Evolutionary conservation across 352 stramenopile genomes (phyloP).

Genomic region (Globisporangium canariense): DNA sequence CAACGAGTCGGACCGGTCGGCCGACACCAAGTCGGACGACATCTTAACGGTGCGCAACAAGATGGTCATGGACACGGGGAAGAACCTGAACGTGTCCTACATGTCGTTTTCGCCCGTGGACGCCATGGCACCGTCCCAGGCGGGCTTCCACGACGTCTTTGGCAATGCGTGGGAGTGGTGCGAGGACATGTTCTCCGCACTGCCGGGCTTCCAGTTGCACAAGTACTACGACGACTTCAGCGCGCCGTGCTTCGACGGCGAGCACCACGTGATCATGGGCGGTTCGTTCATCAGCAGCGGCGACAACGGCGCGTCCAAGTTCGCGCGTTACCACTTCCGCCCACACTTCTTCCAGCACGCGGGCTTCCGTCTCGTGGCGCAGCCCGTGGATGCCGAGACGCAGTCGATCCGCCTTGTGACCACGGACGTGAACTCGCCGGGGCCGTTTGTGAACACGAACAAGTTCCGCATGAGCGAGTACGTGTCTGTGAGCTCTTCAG

Average conservation of each 20-base stretch:
- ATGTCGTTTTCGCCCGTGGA: conserved; percentile 91
- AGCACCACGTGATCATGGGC: conserved; percentile 96
- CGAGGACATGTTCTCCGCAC: conserved; percentile 93
- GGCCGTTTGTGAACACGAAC: conserved; percentile 57
- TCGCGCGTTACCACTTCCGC: conserved; percentile 95
- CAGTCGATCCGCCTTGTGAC: conserved; percentile 57
- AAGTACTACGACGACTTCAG: conserved; percentile 97
- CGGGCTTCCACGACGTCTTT: conserved; percentile 92
- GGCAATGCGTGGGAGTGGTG: conserved; percentile 97
- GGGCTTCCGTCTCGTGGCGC: conserved; percentile 92
- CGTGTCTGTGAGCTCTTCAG: conserved; percentile 23
- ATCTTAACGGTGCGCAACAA: conserved; percentile 63
- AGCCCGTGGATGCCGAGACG: conserved; percentile 60
- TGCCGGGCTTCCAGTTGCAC: conserved; percentile 90
- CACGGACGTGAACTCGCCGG: conserved; percentile 66
- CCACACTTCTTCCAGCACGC: conserved; percentile 97
- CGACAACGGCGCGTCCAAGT: conserved; percentile 93
- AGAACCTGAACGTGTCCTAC: conserved; percentile 93
- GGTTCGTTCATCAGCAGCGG: conserved; percentile 94
- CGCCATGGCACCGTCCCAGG: conserved; percentile 54
- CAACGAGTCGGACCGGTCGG: conserved; percentile 48
- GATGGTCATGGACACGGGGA: conserved; percentile 44
- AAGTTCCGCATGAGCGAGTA: conserved; percentile 55
- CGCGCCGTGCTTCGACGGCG: conserved; percentile 96
- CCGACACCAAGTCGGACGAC: conserved; percentile 52